Percentiles rank a stretch among this genome's conserved stretches.
phyloP scores from a whole-genome alignment of 768 basidiomycete species.

The Coprinopsis sp. region DNA sequence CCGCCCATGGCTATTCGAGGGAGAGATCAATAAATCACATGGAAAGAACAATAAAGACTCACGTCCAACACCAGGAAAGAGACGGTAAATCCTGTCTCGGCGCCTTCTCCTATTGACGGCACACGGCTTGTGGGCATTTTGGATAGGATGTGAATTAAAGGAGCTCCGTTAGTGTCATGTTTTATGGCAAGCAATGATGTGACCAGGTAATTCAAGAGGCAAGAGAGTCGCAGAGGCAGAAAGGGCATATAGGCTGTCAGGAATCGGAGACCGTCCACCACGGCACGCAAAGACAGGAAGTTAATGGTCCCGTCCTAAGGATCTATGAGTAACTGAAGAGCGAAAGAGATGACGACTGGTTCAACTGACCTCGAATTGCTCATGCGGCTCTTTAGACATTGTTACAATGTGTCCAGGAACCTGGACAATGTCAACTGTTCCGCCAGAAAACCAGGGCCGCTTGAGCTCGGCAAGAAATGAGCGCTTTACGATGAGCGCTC shows the following conservation, averaged over 20 bases:
- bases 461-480: slow-evolving; percentile 55
- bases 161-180: slow-evolving; percentile 55
- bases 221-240: slow-evolving; percentile 69
- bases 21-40: slow-evolving; percentile 1
- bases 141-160: slow-evolving; percentile 68
- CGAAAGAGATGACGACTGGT: not conserved
- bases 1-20: slow-evolving; percentile 50
- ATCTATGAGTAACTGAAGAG: slow-evolving; percentile 2
- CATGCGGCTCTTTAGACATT: slow-evolving; percentile 51
- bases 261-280: slow-evolving; percentile 74
- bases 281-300: slow-evolving; percentile 70
- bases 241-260: slow-evolving; percentile 76
- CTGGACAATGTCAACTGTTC: slow-evolving; percentile 78
- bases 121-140: slow-evolving; percentile 49
- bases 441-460: slow-evolving; percentile 83
- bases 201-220: slow-evolving; percentile 58
- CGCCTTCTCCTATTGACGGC: slow-evolving; percentile 56
- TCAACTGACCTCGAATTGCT: slow-evolving; percentile 68
- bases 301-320: slow-evolving; percentile 80
- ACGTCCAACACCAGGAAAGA: slow-evolving; percentile 62
- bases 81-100: slow-evolving; percentile 61
- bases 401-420: slow-evolving; percentile 72
- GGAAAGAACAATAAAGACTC: slow-evolving; percentile 23
- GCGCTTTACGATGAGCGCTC: slow-evolving; percentile 72
- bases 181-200: slow-evolving; percentile 50